A percentile compares a stretch with the other conserved stretches of the same genome.
Conservation (phyloP, 139 green algal genomes). For the Tetratostichococcus sp. region DNA sequence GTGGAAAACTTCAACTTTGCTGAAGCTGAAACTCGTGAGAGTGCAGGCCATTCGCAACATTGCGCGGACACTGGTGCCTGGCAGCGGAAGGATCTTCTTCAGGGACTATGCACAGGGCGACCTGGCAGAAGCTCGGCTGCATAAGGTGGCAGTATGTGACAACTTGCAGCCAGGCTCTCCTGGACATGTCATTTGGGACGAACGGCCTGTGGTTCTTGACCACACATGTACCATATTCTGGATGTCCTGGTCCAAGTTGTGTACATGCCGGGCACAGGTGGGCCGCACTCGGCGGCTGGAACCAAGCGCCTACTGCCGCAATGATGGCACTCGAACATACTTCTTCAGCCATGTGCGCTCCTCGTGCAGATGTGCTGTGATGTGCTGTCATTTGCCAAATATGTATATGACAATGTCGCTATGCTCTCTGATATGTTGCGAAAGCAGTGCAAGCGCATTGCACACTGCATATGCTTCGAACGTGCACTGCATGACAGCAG, state of each 20-base stretch:
- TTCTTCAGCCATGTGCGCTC: constrained; percentile 53
- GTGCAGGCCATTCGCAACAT: constrained; percentile 62
- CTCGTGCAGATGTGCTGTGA: too few relatives aligned
- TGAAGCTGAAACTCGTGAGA: too few relatives aligned
- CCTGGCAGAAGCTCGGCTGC: constrained; percentile 36
- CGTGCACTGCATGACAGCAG: too few relatives aligned
- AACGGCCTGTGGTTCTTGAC: too few relatives aligned
- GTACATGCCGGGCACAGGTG: neutral
- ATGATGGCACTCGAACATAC: constrained; percentile 78
- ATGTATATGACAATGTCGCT: too few relatives aligned
- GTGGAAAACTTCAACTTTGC: neutral
- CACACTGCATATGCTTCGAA: too few relatives aligned
- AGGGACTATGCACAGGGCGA: constrained; percentile 71
- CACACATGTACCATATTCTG: too few relatives aligned
- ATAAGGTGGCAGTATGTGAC: constrained; percentile 2
- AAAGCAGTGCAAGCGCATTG: too few relatives aligned
- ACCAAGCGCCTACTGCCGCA: constrained; percentile 65
- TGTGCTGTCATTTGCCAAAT: too few relatives aligned
- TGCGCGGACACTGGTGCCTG: constrained; percentile 42
- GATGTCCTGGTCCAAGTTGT: neutral
- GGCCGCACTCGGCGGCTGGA: constrained; percentile 41
- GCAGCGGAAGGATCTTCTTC: constrained; percentile 65
- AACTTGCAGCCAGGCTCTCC: too few relatives aligned
- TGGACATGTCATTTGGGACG: too few relatives aligned
- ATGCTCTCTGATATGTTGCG: too few relatives aligned